Evolutionary conservation across 2,329 filamentous ascomycete species (phyloP), one percentile per base, ranked within the genome.

Genomic region (Lachnum nothofagi): DNA sequence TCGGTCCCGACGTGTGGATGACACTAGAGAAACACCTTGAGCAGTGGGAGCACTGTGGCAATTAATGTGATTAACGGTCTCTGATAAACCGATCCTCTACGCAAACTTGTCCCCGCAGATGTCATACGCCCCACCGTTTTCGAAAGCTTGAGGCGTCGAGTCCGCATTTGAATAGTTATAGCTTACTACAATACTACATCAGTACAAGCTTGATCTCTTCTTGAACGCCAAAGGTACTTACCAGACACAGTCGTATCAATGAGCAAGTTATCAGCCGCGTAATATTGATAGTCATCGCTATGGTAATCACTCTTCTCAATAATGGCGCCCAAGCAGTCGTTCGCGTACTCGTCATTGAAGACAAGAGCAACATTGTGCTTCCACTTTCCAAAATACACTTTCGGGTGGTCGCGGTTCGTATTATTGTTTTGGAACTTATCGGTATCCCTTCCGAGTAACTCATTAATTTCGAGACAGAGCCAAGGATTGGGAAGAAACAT

Each of bases 311-410:
- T 42, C 40, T 53, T 53, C 2, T 55, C 46, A 12, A 51, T 24
- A 14, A 55, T 40, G 3, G 53, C 53, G 9, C 44, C 48, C 0
- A 53, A 16, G 27, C 53, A 55, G 41, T 55, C 53, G 42, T 55
- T 55, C 9, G 34, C 53, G 34, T 39, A 55, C 7, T 45, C 22
- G 19, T 55, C 53, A 17, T 53, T 51, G 41, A 50, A 55, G 3
- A 51, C 40, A 2, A 55, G 17, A 2, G 43, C 48, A 1, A 55
- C 53, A 27, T 49, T 46, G 20, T 55, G 53, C 34, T 55, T 55
- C 53, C 53, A 55, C 17, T 55, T 55, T 24, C 53, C 53, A 35
- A 55, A 55, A 42, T 46, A 55, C 3, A 38, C 35, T 44, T 55
- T 55, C 9, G 53, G 47, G 19, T 55, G 53, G 35, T 55, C 48